Percentiles rank a stretch among this genome's conserved stretches.
These are phyloP conservation scores for Annulohypoxylon moriforme DNA, from an alignment of 495 filamentous ascomycete species.

Conservation along the genomic window DNA sequence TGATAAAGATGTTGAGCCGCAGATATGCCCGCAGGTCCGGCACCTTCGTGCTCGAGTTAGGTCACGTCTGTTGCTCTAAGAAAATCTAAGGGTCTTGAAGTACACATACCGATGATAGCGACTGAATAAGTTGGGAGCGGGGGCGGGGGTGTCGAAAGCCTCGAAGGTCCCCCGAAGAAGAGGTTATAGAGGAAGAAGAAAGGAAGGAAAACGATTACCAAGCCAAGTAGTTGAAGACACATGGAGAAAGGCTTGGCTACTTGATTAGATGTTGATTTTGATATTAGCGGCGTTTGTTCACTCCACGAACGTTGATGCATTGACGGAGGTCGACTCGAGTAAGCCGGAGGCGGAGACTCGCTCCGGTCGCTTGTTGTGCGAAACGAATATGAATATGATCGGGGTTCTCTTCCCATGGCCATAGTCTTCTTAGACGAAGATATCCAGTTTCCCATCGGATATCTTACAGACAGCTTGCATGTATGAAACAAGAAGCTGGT, in stretches of 20 bases:
- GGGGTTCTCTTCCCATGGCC: slow-evolving; percentile 13
- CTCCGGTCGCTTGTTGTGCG: slow-evolving; percentile 8
- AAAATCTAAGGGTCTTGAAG: not conserved
- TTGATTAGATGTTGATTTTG: not conserved
- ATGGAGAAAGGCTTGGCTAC: not conserved
- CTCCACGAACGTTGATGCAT: not conserved
- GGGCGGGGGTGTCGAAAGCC: not conserved
- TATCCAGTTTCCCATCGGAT: not conserved
- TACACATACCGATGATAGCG: slow-evolving; percentile 44
- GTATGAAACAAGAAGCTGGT: not conserved
- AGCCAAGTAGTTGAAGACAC: not conserved
- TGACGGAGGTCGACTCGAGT: slow-evolving; percentile 9
- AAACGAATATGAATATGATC: not conserved
- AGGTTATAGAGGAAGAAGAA: not conserved
- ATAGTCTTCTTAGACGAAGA: not conserved
- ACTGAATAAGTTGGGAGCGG: slow-evolving; percentile 32
- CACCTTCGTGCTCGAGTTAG: slow-evolving; percentile 38
- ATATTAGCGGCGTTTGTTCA: slow-evolving; percentile 24
- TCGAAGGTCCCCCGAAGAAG: not conserved
- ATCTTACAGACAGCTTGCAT: not conserved
- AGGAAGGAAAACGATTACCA: not conserved
- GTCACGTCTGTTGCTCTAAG: not conserved
- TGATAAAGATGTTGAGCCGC: slow-evolving; percentile 38
- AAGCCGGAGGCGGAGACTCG: slow-evolving; percentile 35
- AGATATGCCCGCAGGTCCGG: slow-evolving; percentile 47